These are phyloP conservation scores for Ehretia macrophylla DNA, from an alignment of 257 asterid genomes.

Conservation along the genomic window DNA sequence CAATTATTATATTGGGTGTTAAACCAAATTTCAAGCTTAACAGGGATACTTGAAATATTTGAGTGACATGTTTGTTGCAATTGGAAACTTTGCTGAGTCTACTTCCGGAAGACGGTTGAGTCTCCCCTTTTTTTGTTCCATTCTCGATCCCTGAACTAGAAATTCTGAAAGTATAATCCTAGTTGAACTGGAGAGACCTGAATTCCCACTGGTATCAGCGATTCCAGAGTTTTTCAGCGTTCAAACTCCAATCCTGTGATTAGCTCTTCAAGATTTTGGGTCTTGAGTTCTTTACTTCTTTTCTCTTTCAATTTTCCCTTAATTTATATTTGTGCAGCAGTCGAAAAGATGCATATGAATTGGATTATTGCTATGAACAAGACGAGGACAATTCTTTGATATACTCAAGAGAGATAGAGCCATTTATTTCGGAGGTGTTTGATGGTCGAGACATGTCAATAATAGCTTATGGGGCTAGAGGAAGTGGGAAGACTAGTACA, in stretches of 20 bases:
- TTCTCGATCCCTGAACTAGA: no score
- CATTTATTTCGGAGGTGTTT: constrained; percentile 42
- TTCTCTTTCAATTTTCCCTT: background rate
- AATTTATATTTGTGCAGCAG: constrained; percentile 21
- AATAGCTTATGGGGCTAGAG: constrained; percentile 80
- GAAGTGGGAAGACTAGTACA: constrained; percentile 76
- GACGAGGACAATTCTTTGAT: constrained; percentile 37
- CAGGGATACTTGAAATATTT: background rate
- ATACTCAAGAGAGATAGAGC: constrained; percentile 64
- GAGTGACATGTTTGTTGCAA: background rate
- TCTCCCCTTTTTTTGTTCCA: no score
- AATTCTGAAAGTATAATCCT: no score
- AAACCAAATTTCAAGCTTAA: no score
- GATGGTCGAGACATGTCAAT: constrained; percentile 59
- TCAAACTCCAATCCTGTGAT: no score
- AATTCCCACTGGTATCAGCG: no score
- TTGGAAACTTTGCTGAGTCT: background rate
- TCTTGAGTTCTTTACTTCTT: background rate
- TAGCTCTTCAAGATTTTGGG: no score
- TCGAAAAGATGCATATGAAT: constrained; percentile 47
- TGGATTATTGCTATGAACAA: constrained; percentile 62
- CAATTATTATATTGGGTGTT: background rate
- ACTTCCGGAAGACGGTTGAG: no score
- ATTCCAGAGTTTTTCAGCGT: no score
- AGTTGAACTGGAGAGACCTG: no score